A percentile compares a stretch with the other conserved stretches of the same genome.
phyloP scores from a whole-genome alignment of 768 basidiomycete species.

The Rhodosporidiobolus odoratus region DNA sequence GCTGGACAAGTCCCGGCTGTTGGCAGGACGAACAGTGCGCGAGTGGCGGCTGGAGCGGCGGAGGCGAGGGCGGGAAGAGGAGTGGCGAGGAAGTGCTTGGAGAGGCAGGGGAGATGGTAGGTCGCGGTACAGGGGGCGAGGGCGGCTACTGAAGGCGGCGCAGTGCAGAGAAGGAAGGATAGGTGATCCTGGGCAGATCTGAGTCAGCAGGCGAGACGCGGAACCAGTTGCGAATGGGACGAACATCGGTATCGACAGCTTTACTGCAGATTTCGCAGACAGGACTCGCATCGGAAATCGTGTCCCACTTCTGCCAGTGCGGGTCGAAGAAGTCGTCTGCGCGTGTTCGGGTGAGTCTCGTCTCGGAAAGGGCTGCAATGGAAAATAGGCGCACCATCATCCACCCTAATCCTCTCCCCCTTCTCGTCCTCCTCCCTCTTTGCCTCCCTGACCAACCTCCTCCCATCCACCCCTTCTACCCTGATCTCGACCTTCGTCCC shows the following conservation, averaged over 20 bases:
- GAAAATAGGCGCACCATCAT: slow-evolving; percentile 15
- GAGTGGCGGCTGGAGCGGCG: slow-evolving; percentile 6
- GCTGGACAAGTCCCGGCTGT: slow-evolving; percentile 43
- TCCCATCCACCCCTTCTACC: slow-evolving; percentile 44
- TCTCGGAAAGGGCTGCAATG: neutral
- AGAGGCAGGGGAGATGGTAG: slow-evolving; percentile 15
- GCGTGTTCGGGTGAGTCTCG: neutral
- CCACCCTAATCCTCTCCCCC: slow-evolving; percentile 20
- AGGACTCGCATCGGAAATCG: neutral
- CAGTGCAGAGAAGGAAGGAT: slow-evolving; percentile 44
- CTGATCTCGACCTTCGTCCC: slow-evolving; percentile 12
- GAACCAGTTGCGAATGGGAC: neutral
- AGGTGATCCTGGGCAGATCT: slow-evolving; percentile 40
- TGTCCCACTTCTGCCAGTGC: slow-evolving; percentile 22
- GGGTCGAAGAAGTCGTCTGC: slow-evolving; percentile 28
- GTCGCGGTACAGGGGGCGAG: slow-evolving; percentile 10
- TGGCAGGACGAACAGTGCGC: slow-evolving; percentile 42
- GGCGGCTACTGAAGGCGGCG: slow-evolving; percentile 18
- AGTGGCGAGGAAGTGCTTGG: too few relatives aligned
- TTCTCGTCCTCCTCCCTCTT: slow-evolving; percentile 5
- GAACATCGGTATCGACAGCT: slow-evolving; percentile 36
- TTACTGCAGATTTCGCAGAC: slow-evolving; percentile 34
- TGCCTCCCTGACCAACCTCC: slow-evolving; percentile 42
- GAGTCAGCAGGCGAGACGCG: neutral
- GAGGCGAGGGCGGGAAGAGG: too few relatives aligned